Evolutionary conservation across 2,329 filamentous ascomycete genomes (phyloP).

Genomic region (Verticillium tricorpus): DNA sequence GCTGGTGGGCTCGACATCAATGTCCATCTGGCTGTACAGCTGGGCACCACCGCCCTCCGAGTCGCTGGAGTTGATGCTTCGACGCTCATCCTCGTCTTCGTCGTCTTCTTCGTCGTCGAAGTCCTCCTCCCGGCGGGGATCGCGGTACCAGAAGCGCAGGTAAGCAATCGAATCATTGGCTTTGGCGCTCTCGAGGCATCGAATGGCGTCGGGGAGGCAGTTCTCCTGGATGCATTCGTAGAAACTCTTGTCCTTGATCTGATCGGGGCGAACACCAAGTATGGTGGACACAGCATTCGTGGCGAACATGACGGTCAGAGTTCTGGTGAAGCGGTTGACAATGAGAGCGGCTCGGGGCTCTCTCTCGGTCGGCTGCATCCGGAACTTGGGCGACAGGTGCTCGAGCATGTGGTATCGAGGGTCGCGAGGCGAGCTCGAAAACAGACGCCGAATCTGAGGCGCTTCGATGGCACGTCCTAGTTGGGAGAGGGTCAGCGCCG

Average conservation of each 20-base stretch:
- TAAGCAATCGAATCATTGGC: conserved; percentile 90
- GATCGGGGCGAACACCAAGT: conserved; percentile 64
- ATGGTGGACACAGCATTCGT: conserved; percentile 73
- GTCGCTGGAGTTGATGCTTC: conserved; percentile 29
- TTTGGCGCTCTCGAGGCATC: conserved; percentile 79
- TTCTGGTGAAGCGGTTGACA: conserved; percentile 79
- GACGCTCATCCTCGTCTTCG: conserved; percentile 36
- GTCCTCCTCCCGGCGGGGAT: conserved; percentile 59
- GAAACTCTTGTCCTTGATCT: conserved; percentile 73
- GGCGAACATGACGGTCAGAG: conserved; percentile 80
- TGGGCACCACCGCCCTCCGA: conserved; percentile 42
- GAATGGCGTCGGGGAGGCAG: conserved; percentile 71
- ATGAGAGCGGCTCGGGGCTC: conserved; percentile 83
- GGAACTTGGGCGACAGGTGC: conserved; percentile 78
- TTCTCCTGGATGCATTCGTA: conserved; percentile 81
- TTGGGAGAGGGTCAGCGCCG: neutral
- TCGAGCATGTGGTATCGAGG: conserved; percentile 88
- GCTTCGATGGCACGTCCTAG: conserved; percentile 73
- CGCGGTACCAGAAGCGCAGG: conserved; percentile 77
- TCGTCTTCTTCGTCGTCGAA: conserved; percentile 36
- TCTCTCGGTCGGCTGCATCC: conserved; percentile 56
- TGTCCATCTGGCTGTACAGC: conserved; percentile 36
- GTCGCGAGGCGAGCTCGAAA: conserved; percentile 76
- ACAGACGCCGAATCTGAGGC: conserved; percentile 72
- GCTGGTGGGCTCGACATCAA: conserved; percentile 26